phyloP scores from a whole-genome alignment of 2,329 filamentous ascomycete genomes.

The Sphaerulina populicola region DNA sequence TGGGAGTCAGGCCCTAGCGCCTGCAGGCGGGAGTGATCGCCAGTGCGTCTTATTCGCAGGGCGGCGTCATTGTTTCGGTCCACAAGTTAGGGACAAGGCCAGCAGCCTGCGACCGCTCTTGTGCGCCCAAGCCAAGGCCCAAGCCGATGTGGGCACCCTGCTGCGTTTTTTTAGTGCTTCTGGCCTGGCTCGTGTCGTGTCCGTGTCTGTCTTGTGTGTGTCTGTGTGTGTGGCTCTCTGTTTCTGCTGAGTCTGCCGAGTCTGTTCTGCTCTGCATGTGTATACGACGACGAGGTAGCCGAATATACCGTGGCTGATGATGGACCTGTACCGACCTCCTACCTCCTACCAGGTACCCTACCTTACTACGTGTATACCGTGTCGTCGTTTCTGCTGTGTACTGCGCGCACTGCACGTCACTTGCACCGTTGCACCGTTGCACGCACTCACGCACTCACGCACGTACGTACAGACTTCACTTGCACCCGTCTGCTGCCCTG shows the following conservation, averaged over 20 bases:
- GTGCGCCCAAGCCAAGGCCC: background rate
- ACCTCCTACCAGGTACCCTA: too few relatives aligned
- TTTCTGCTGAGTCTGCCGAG: too few relatives aligned
- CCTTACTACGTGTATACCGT: background rate
- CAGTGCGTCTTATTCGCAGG: conserved; percentile 14
- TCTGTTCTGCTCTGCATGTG: too few relatives aligned
- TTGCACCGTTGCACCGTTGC: background rate
- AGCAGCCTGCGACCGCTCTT: conserved; percentile 11
- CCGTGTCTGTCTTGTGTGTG: too few relatives aligned
- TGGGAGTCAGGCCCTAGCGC: conserved; percentile 15
- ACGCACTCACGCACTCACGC: too few relatives aligned
- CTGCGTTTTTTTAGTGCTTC: background rate
- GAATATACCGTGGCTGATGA: too few relatives aligned
- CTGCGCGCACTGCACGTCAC: background rate
- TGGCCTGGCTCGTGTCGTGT: too few relatives aligned
- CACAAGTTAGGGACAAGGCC: conserved; percentile 1
- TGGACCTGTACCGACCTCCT: too few relatives aligned
- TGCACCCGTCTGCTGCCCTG: too few relatives aligned
- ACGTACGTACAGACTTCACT: too few relatives aligned
- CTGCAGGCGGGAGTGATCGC: conserved; percentile 16
- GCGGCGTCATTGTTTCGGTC: conserved; percentile 10
- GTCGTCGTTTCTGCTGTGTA: background rate
- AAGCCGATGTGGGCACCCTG: background rate
- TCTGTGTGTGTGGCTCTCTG: too few relatives aligned
- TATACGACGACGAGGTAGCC: too few relatives aligned